Base-by-base conservation (phyloP, 495 filamentous ascomycete species). In the Paragyromitra xinjiangensis region DNA sequence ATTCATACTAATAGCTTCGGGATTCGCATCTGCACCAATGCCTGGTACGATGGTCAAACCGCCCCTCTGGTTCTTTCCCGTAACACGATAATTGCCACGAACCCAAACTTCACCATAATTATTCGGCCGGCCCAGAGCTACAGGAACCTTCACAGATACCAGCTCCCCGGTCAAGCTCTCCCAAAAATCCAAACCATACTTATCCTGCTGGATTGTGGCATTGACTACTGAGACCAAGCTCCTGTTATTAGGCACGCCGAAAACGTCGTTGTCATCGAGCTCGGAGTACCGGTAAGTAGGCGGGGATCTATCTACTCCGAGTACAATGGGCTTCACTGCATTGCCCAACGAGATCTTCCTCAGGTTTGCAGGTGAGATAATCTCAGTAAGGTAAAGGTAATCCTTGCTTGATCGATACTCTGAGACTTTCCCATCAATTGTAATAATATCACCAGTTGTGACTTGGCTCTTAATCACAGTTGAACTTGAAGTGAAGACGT, bases 151-250 rank as follows among this genome's bases (percentile, higher is more conserved):
- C 39, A 91, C 79, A 0, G 84, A 88, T 11, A 91, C 88, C 37
- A 89, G 77, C 79, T 90, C 89, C 22, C 89, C 89, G 67, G 79
- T 85, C 64, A 91, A 76, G 64, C 86, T 87, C 84, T 91, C 87
- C 89, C 89, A 91, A 78, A 91, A 91, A 80, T 91, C 89, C 63
- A 91, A 77, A 0, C 89, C 89, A 73, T 88, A 90, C 63, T 84
- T 72, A 4, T 84, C 81, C 3, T 89, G 88, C 51, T 89, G 44
- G 16, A 90, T 82, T 1, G 82, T 82, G 0, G 88, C 88, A 79
- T 91, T 91, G 26, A 81, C 84, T 11, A 81, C 85, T 0, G 88
- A 88, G 69, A 90, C 75, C 79, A 86, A 83, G 75, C 81, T 84
- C 58, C 80, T 83, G 59, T 86, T 88, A 69, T 88, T 88, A 8